A percentile compares a stretch with the other conserved stretches of the same genome.
Evolutionary conservation across 306 rosid genomes (phyloP).

Genomic region (Argentina anserina): DNA sequence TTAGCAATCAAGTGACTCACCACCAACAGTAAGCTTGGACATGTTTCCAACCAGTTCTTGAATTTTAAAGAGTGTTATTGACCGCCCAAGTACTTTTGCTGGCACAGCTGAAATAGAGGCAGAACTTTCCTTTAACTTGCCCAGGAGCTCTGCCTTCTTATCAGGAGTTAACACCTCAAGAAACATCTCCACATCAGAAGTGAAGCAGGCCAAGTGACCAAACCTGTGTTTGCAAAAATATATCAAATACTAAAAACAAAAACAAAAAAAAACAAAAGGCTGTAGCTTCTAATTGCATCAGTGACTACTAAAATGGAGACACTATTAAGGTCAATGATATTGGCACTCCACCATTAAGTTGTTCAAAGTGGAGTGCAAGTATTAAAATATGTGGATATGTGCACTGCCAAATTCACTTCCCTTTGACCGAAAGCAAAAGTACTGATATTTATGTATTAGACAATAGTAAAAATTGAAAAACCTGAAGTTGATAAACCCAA

Average conservation of each 20-base stretch:
- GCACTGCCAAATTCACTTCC: background rate
- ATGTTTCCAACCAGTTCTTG: slow-evolving; percentile 55
- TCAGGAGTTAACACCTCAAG: slow-evolving; percentile 57
- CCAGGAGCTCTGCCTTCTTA: slow-evolving; percentile 58
- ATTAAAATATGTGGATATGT: background rate
- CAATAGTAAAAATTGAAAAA: slow-evolving; percentile 4
- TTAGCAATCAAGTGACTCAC: slow-evolving; percentile 48
- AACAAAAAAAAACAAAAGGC: too few species aligned
- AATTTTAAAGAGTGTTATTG: slow-evolving; percentile 65
- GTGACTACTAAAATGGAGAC: background rate
- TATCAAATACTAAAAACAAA: slow-evolving; percentile 22
- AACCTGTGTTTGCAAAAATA: slow-evolving; percentile 56
- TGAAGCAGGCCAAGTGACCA: slow-evolving; percentile 88
- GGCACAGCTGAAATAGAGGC: slow-evolving; percentile 41
- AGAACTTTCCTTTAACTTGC: slow-evolving; percentile 45
- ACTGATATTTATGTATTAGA: background rate
- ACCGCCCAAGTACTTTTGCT: slow-evolving; percentile 62
- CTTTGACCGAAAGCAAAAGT: background rate
- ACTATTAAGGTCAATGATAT: background rate
- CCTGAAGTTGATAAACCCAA: background rate
- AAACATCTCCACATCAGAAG: slow-evolving; percentile 73
- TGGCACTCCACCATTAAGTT: background rate
- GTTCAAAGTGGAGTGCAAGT: background rate
- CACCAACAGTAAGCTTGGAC: slow-evolving; percentile 45
- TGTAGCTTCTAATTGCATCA: background rate